A percentile compares a stretch with the other conserved stretches of the same genome.
These are phyloP conservation scores for Endotrypanum monterogeii DNA, from an alignment of 208 protist species.

Conservation along the genomic window DNA sequence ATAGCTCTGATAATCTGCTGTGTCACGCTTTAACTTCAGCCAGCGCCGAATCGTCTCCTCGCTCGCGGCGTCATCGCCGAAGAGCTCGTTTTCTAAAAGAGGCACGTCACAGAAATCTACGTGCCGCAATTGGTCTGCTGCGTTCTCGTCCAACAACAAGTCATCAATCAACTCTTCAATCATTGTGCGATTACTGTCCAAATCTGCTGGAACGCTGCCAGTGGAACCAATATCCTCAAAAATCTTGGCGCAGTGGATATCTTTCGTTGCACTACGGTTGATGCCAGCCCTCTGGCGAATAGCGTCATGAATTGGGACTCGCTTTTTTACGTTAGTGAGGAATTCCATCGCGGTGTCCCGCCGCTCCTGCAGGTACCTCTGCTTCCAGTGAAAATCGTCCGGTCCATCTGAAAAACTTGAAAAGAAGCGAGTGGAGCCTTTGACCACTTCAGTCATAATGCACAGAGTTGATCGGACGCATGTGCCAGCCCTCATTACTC, in stretches of 20 bases:
- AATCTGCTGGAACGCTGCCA: background rate
- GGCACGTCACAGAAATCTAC: constrained; percentile 38
- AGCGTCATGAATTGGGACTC: constrained; percentile 78
- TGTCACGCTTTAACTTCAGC: constrained; percentile 56
- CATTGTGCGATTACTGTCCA: background rate
- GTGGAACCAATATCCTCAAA: constrained; percentile 14
- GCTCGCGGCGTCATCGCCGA: constrained; percentile 31
- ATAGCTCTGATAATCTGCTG: constrained; percentile 73
- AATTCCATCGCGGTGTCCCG: constrained; percentile 64
- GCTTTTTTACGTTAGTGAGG: constrained; percentile 71
- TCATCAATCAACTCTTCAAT: constrained; percentile 36
- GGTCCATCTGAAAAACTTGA: constrained; percentile 38
- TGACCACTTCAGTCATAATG: background rate
- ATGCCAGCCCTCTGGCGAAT: constrained; percentile 42
- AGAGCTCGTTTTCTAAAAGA: constrained; percentile 58
- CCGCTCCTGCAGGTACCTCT: constrained; percentile 62
- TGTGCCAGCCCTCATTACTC: background rate
- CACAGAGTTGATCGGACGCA: background rate
- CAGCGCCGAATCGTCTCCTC: constrained; percentile 45
- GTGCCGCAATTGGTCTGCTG: constrained; percentile 38
- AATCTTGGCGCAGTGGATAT: constrained; percentile 22
- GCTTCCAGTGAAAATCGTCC: constrained; percentile 75
- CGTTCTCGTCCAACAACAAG: constrained; percentile 41
- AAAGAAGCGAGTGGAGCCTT: background rate
- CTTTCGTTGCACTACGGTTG: constrained; percentile 28